These are phyloP conservation scores for Nyctanthes arbortristis DNA, from an alignment of 257 asterid species.

Conservation along the genomic window DNA sequence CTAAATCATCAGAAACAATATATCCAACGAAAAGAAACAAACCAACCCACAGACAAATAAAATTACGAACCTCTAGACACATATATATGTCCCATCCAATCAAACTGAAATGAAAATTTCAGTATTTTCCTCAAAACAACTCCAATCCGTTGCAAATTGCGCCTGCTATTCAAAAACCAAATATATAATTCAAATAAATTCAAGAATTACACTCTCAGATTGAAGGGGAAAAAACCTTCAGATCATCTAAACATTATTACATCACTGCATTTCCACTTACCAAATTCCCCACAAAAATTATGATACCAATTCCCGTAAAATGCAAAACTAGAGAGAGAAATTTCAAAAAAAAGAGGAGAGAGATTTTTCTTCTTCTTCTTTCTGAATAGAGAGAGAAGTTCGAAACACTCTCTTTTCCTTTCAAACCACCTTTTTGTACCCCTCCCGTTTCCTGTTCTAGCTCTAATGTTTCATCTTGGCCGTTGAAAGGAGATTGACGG, in stretches of 20 bases:
- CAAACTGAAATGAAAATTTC: constrained; percentile 19
- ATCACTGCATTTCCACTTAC: constrained; percentile 55
- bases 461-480: constrained; percentile 29
- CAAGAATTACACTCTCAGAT: constrained; percentile 11
- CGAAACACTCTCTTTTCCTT: constrained; percentile 49
- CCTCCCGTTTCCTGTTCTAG: constrained; percentile 29
- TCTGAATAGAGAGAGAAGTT: constrained; percentile 35
- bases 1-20: not conserved
- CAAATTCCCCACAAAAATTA: constrained; percentile 13
- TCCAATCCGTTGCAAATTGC: constrained; percentile 19
- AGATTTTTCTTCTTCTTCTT: constrained; percentile 41
- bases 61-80: constrained; percentile 28
- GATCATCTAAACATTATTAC: constrained; percentile 22
- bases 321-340: constrained; percentile 23
- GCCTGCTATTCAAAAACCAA: constrained; percentile 21
- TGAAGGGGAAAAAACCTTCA: constrained; percentile 6
- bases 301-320: constrained; percentile 11
- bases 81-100: constrained; percentile 23
- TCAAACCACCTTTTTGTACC: constrained; percentile 58
- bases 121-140: constrained; percentile 15
- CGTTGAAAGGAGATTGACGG: constrained; percentile 43
- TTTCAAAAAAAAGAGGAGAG: constrained; percentile 15
- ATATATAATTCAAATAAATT: constrained; percentile 8
- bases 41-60: not conserved
- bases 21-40: not conserved